Base-by-base conservation (phyloP, 305 asterid species). In the Rubia peregrina region DNA sequence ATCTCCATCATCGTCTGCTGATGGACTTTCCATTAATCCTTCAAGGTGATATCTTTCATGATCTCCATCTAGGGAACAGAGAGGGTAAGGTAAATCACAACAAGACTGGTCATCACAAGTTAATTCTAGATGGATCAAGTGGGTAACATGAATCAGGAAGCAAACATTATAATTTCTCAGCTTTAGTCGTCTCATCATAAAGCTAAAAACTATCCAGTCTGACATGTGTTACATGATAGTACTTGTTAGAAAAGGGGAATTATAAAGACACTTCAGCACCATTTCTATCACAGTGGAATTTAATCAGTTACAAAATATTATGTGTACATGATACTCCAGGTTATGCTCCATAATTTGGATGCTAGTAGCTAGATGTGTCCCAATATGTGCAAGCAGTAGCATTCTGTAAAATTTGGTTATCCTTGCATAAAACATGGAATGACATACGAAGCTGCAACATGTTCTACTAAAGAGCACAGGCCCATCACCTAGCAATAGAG, bases 1-100 rank as follows among this genome's bases (percentile, higher is more conserved):
- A 80, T 91, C 96, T 65, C 88, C 86, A 64, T 91, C 95, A 46
- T 90, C 98, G 78, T 92, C 96, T 85, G 85, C 92, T 43, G 98
- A 90, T 61, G 98, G 98, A 84, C 98, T 95, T 79, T 91, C 96
- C 97, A 95, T 91, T 72, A 90, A 80, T 80, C 99, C 99, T 81
- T 88, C 98, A 59, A 95, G 81, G 81, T 83, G 86, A 85, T 87
- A 95, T 76, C 82, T 86, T 76, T 89, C 92, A 70, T 73, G 92
- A 78, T 84, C 97, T 79, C 95, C 97, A 67, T 88, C 99, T 95
- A 40, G 69, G 72, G 79, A 70, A 68, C 30, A 8, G 61, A 30
- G 49, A 76, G 19, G 43, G 16, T 60, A 62, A 17, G 38, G 64
- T 64, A 48, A 67, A 77, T 75, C 60, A 4, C 61, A 57, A 42